These are phyloP conservation scores for Irpex rosettiformis DNA, from an alignment of 1,284 basidiomycete species.

Conservation along the genomic window DNA sequence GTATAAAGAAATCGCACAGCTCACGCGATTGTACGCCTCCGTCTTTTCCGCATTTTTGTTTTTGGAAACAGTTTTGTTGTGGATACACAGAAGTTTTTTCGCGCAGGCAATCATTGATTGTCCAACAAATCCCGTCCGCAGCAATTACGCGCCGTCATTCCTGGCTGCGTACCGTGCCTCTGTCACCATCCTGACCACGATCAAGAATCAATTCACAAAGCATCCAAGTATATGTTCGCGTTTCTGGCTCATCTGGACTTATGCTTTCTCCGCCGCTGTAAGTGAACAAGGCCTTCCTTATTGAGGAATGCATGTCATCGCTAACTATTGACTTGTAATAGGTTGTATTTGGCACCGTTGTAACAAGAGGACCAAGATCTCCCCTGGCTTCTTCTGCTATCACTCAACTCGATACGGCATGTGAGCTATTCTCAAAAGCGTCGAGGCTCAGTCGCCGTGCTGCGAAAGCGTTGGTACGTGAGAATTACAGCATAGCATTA, in stretches of 20 bases:
- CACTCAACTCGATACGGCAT: slow-evolving; percentile 26
- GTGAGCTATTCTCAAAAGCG: slow-evolving; percentile 27
- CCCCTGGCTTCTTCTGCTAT: slow-evolving; percentile 25
- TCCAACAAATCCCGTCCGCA: slow-evolving; percentile 35
- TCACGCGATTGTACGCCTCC: neutral
- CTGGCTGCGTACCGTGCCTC: slow-evolving; percentile 35
- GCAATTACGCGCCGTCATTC: slow-evolving; percentile 37
- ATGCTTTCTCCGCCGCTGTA: slow-evolving; percentile 37
- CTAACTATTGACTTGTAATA: slow-evolving; percentile 1
- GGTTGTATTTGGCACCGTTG: slow-evolving; percentile 29
- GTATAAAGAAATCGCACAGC: neutral
- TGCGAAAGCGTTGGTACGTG: slow-evolving; percentile 30
- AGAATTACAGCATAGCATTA: neutral
- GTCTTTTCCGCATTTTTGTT: neutral
- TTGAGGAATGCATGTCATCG: neutral
- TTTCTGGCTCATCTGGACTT: slow-evolving; percentile 37
- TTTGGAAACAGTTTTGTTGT: slow-evolving; percentile 34
- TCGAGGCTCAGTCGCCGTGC: slow-evolving; percentile 29
- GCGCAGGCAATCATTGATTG: slow-evolving; percentile 37
- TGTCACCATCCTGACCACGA: slow-evolving; percentile 30
- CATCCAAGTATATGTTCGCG: slow-evolving; percentile 29
- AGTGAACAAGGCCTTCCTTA: slow-evolving; percentile 13
- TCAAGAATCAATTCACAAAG: slow-evolving; percentile 26
- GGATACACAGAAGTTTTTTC: slow-evolving; percentile 39
- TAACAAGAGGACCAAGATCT: slow-evolving; percentile 27